Evolutionary conservation across 2,329 filamentous ascomycete genomes (phyloP).

Genomic region (Seiridium unicorne): DNA sequence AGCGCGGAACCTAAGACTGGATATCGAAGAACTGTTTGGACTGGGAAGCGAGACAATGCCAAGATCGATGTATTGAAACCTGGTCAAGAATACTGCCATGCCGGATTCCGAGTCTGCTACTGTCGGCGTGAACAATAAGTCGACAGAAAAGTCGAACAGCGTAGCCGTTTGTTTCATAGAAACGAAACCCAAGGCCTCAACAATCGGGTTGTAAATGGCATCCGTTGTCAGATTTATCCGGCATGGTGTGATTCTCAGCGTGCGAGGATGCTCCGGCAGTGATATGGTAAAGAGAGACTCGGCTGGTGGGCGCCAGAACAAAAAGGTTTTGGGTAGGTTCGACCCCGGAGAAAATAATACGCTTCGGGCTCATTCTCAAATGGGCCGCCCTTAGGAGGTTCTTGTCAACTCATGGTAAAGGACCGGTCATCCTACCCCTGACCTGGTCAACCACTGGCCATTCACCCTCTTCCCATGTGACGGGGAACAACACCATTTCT

Average conservation of each 20-base stretch:
- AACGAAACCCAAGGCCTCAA: slow-evolving; percentile 25
- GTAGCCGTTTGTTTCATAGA: slow-evolving; percentile 29
- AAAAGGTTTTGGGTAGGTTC: slow-evolving; percentile 25
- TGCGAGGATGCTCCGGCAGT: neutral
- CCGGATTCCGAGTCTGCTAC: slow-evolving; percentile 29
- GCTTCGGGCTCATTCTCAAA: slow-evolving; percentile 21
- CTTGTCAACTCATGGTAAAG: slow-evolving; percentile 27
- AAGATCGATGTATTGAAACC: slow-evolving; percentile 29
- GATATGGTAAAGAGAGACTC: slow-evolving; percentile 19
- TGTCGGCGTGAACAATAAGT: slow-evolving; percentile 23
- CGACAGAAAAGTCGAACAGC: slow-evolving; percentile 29
- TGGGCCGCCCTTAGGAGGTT: slow-evolving; percentile 14
- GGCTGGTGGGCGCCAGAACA: slow-evolving; percentile 31
- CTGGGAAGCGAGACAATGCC: slow-evolving; percentile 24
- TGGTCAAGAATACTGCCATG: slow-evolving; percentile 31
- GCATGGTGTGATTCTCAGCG: slow-evolving; percentile 24
- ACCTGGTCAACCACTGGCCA: slow-evolving; percentile 47
- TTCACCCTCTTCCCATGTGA: slow-evolving; percentile 44
- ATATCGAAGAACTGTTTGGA: neutral
- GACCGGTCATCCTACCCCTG: slow-evolving; percentile 41
- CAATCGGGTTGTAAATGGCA: slow-evolving; percentile 17
- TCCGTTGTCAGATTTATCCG: slow-evolving; percentile 24
- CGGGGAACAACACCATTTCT: slow-evolving; percentile 42
- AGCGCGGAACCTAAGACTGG: neutral
- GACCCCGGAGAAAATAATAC: slow-evolving; percentile 16